Conservation (phyloP, 2,329 filamentous ascomycete species). For the Pseudocercospora fijiensis region DNA sequence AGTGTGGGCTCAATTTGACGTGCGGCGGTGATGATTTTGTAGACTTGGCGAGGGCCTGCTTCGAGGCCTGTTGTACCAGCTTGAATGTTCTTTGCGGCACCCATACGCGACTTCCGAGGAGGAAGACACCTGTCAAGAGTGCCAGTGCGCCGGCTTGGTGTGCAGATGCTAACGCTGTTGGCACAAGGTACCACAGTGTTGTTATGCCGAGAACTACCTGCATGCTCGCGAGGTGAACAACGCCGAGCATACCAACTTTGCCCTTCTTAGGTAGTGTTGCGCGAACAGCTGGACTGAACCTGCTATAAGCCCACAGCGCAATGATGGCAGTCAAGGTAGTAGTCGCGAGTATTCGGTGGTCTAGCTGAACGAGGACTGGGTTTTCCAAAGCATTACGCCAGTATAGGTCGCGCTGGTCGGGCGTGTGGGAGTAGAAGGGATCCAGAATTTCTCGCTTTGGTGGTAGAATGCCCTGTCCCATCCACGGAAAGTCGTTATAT, state of each 20-base stretch:
- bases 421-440: constrained; percentile 75
- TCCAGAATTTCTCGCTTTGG: constrained; percentile 82
- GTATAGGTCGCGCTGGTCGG: constrained; percentile 79
- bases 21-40: neutral
- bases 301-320: constrained; percentile 75
- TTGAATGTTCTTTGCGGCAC: constrained; percentile 56
- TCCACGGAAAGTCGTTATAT: constrained; percentile 97
- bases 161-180: constrained; percentile 78
- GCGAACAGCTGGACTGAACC: constrained; percentile 65
- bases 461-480: constrained; percentile 81
- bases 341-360: constrained; percentile 88
- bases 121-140: constrained; percentile 75
- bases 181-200: constrained; percentile 92
- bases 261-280: constrained; percentile 56
- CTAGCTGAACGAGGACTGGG: constrained; percentile 89
- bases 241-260: constrained; percentile 71
- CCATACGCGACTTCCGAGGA: constrained; percentile 76
- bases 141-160: constrained; percentile 91
- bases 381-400: constrained; percentile 99
- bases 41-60: constrained; percentile 14
- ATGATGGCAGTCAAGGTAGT: constrained; percentile 83
- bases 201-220: constrained; percentile 86
- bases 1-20: constrained; percentile 7
- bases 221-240: constrained; percentile 77
- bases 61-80: constrained; percentile 32